Percentiles rank a stretch among this genome's conserved stretches.
phyloP scores from a whole-genome alignment of 2,329 filamentous ascomycete species.

The Fusarium caatingaense region DNA sequence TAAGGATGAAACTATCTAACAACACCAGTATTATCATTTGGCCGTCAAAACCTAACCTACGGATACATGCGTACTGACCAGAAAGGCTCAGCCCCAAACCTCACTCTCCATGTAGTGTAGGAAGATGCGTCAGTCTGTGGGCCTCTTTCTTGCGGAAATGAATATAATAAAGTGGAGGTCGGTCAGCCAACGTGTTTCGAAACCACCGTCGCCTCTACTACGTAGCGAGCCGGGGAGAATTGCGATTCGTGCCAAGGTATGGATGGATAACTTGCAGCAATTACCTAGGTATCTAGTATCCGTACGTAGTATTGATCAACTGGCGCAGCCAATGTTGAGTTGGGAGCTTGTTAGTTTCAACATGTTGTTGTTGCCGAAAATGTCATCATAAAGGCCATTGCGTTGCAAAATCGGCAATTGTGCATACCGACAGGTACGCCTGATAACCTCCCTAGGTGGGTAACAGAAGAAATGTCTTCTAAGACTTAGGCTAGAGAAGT shows the following conservation, averaged over 20 bases:
- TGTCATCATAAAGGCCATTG: conserved; percentile 7
- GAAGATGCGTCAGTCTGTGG: conserved; percentile 36
- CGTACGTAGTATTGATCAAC: not conserved
- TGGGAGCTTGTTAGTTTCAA: conserved; percentile 5
- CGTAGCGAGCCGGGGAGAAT: conserved; percentile 26
- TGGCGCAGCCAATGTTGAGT: not conserved
- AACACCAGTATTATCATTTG: conserved; percentile 8
- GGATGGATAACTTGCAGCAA: not conserved
- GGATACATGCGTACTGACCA: not conserved
- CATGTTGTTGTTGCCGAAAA: conserved; percentile 11
- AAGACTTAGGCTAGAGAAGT: too few species aligned
- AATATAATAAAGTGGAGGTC: conserved; percentile 37
- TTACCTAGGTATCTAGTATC: not conserved
- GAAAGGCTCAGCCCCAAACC: conserved; percentile 24
- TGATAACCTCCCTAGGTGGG: conserved; percentile 1
- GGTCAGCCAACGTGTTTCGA: conserved; percentile 42
- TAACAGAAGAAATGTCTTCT: too few species aligned
- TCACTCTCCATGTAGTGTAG: conserved; percentile 19
- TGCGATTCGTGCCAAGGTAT: conserved; percentile 10
- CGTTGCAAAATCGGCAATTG: conserved; percentile 5
- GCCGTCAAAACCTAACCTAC: not conserved
- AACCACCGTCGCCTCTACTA: conserved; percentile 38
- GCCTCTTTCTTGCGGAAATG: conserved; percentile 18
- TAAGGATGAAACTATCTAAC: conserved; percentile 9
- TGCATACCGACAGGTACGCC: not conserved